Conservation (phyloP, 2,329 filamentous ascomycete genomes). For the Cryphonectria nitschkei region DNA sequence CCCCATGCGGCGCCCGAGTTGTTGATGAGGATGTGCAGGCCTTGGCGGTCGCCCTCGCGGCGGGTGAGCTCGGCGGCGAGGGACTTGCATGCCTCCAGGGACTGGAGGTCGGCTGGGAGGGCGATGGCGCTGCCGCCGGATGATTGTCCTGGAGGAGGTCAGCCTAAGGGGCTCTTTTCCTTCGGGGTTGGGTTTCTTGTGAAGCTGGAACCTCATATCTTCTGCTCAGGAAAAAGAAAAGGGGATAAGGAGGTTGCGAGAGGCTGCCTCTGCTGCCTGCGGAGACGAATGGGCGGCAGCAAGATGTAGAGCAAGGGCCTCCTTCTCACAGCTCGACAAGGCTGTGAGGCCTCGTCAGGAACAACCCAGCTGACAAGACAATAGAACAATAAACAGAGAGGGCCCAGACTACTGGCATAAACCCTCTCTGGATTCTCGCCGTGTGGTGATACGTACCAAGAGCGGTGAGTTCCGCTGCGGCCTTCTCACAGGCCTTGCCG, state of each 20-base stretch:
- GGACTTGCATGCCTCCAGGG: slow-evolving; percentile 56
- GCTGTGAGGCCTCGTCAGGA: no score
- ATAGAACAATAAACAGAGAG: no score
- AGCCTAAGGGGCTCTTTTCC: background rate
- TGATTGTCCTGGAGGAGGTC: slow-evolving; percentile 14
- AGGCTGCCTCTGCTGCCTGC: no score
- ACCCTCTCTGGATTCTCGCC: no score
- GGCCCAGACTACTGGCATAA: no score
- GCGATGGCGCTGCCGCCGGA: slow-evolving; percentile 54
- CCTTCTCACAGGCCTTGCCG: slow-evolving; percentile 57
- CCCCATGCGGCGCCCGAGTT: slow-evolving; percentile 70
- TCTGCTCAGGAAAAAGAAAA: no score
- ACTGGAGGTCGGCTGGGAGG: slow-evolving; percentile 68
- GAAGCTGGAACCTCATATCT: background rate
- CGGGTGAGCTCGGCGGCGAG: slow-evolving; percentile 56
- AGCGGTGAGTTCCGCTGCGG: slow-evolving; percentile 60
- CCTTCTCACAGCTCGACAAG: no score
- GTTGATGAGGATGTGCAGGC: slow-evolving; percentile 66
- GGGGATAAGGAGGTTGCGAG: no score
- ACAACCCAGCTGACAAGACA: no score
- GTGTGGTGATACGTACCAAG: slow-evolving; percentile 39
- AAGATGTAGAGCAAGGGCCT: no score
- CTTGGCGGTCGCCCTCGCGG: slow-evolving; percentile 45
- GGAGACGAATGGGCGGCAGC: no score
- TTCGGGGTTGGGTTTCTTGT: no score